Evolutionary conservation across 2,329 filamentous ascomycete genomes (phyloP).

Genomic region (Phyllosticta ampelicida): DNA sequence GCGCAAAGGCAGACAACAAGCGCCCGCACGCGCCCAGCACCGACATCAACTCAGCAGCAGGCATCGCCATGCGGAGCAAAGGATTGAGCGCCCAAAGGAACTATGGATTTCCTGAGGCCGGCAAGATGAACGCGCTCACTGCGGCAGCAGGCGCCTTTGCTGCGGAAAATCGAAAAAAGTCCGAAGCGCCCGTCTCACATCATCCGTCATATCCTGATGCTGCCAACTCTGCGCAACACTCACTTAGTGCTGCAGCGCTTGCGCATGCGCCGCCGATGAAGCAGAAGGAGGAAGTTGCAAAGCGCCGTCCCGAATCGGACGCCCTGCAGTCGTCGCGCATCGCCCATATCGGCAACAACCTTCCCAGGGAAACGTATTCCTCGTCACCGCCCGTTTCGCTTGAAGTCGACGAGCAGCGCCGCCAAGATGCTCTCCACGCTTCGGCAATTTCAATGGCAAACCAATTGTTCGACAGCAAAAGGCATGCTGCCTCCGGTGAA

Average conservation of each 20-base stretch:
- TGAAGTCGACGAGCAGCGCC: conserved; percentile 64
- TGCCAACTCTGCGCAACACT: conserved; percentile 52
- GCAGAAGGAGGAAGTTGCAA: conserved; percentile 19
- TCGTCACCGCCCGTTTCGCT: conserved; percentile 59
- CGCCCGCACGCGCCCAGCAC: conserved; percentile 20
- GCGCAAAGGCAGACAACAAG: conserved; percentile 37
- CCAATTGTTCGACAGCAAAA: conserved; percentile 67
- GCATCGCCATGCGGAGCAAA: conserved; percentile 51
- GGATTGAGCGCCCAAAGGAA: conserved; percentile 35
- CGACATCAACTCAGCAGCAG: conserved; percentile 58
- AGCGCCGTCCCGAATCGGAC: conserved; percentile 25
- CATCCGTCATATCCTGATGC: conserved; percentile 42
- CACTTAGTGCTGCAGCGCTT: conserved; percentile 60
- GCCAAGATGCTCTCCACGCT: conserved; percentile 62
- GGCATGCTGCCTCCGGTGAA: conserved; percentile 46
- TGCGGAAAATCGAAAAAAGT: conserved; percentile 43
- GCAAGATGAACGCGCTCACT: conserved; percentile 54
- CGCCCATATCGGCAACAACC: conserved; percentile 53
- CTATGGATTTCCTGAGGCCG: conserved; percentile 39
- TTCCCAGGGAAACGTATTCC: conserved; percentile 66
- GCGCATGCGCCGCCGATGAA: conserved; percentile 45
- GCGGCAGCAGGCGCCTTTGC: conserved; percentile 72
- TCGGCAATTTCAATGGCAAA: conserved; percentile 85
- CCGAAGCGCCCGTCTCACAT: conserved; percentile 47
- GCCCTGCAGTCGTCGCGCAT: conserved; percentile 9